These are phyloP conservation scores for Didymella lethalis DNA, from an alignment of 2,329 filamentous ascomycete species.

Conservation along the genomic window DNA sequence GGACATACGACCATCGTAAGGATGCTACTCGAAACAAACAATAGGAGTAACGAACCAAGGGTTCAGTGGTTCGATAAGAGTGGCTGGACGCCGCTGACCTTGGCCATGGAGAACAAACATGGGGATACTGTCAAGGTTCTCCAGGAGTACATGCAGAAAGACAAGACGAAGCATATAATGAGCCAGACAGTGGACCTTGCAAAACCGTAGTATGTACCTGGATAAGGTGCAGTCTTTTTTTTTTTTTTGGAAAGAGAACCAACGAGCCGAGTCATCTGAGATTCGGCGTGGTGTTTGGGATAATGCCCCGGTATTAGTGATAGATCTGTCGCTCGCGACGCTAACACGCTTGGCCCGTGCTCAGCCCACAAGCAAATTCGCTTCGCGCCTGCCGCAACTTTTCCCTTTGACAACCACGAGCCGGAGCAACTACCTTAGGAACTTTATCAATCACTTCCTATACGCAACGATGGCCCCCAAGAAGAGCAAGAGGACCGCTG, in stretches of 20 bases:
- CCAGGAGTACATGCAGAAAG: not conserved
- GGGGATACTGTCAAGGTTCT: not conserved
- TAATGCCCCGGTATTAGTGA: not conserved
- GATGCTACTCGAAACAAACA: not conserved
- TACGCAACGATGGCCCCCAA: constrained; percentile 71
- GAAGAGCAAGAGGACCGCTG: constrained; percentile 84
- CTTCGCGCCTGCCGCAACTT: constrained; percentile 18
- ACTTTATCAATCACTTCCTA: constrained; percentile 41
- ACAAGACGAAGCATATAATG: no score
- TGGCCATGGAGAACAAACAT: not conserved
- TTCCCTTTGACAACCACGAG: constrained; percentile 21
- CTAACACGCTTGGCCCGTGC: not conserved
- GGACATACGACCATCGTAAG: not conserved
- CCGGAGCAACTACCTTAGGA: constrained; percentile 31
- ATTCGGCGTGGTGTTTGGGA: not conserved
- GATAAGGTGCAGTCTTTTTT: no score
- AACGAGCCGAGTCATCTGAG: not conserved
- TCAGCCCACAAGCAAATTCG: constrained; percentile 20
- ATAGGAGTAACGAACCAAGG: no score
- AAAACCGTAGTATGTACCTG: not conserved
- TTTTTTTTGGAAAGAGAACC: no score
- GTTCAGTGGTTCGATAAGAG: not conserved
- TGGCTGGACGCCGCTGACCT: not conserved
- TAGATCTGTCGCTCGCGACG: not conserved
- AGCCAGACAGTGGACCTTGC: not conserved